A percentile compares a stretch with the other conserved stretches of the same genome.
Evolutionary conservation across 352 stramenopile genomes (phyloP).

Genomic region (Phytophthora syringae): DNA sequence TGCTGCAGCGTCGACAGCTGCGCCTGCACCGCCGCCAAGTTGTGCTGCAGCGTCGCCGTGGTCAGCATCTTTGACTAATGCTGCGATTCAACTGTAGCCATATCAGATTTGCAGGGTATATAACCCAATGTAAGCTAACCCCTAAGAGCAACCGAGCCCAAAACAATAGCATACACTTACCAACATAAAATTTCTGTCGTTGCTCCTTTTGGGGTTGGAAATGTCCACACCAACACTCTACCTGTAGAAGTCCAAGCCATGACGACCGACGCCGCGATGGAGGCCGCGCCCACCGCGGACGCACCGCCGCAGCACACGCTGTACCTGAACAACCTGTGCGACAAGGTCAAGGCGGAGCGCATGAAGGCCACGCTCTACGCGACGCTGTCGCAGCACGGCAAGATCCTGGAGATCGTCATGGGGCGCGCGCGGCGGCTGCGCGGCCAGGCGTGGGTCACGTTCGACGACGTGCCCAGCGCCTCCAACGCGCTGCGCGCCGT

Average conservation of each 20-base stretch:
- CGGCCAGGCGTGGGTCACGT: constrained; percentile 93
- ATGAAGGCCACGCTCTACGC: constrained; percentile 92
- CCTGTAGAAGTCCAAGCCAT: not conserved
- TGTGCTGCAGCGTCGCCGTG: constrained; percentile 60
- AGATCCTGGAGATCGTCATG: constrained; percentile 93
- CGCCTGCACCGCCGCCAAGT: constrained; percentile 62
- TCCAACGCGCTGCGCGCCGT: constrained; percentile 90
- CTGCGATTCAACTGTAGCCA: not conserved
- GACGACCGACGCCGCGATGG: constrained; percentile 23
- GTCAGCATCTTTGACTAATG: constrained; percentile 23
- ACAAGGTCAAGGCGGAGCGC: constrained; percentile 94
- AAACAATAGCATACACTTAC: too few relatives aligned
- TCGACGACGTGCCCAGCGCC: constrained; percentile 88
- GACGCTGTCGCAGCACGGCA: constrained; percentile 92
- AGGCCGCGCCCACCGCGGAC: constrained; percentile 41
- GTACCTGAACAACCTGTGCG: constrained; percentile 95
- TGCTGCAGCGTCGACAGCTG: constrained; percentile 66
- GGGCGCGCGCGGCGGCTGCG: constrained; percentile 82
- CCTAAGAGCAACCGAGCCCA: too few relatives aligned
- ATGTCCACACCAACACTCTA: too few relatives aligned
- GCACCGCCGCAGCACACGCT: constrained; percentile 90
- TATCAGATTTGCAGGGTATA: not conserved
- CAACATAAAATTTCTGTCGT: too few relatives aligned
- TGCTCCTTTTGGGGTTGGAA: too few relatives aligned
- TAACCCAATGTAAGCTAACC: too few relatives aligned